These are phyloP conservation scores for Paecilomyces niveus DNA, from an alignment of 2,329 filamentous ascomycete genomes.

Conservation along the genomic window DNA sequence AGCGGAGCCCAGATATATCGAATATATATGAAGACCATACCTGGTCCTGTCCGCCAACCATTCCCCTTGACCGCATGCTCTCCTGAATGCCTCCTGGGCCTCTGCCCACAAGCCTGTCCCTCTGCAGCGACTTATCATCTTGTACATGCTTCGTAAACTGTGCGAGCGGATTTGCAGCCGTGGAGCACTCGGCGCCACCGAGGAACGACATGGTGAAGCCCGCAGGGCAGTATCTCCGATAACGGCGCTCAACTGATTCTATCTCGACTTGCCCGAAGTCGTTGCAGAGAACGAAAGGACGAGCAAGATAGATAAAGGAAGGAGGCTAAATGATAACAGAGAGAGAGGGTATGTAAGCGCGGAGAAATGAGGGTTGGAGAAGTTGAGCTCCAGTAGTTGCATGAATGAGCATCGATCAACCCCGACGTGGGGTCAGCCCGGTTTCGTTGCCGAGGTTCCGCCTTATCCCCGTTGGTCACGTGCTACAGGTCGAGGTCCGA, in stretches of 20 bases:
- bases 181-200: slow-evolving; percentile 92
- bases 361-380: not conserved
- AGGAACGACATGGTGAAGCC: slow-evolving; percentile 81
- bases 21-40: slow-evolving; percentile 28
- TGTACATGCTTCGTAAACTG: slow-evolving; percentile 97
- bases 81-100: slow-evolving; percentile 64
- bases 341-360: not conserved
- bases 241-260: not conserved
- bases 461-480: slow-evolving; percentile 10
- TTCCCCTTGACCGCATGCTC: slow-evolving; percentile 67
- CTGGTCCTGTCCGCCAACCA: slow-evolving; percentile 67
- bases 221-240: not conserved
- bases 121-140: slow-evolving; percentile 89
- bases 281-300: not conserved
- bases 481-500: slow-evolving; percentile 2
- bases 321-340: not conserved
- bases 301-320: not conserved
- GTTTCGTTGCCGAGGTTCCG: slow-evolving; percentile 16
- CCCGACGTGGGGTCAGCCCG: slow-evolving; percentile 15
- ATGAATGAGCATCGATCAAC: slow-evolving; percentile 7
- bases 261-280: not conserved
- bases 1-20: no score
- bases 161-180: slow-evolving; percentile 88
- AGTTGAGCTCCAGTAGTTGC: slow-evolving; percentile 3
- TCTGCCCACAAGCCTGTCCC: slow-evolving; percentile 76